Conservation (phyloP, 345 rosid genomes). For the Eucalyptus fibrosa region DNA sequence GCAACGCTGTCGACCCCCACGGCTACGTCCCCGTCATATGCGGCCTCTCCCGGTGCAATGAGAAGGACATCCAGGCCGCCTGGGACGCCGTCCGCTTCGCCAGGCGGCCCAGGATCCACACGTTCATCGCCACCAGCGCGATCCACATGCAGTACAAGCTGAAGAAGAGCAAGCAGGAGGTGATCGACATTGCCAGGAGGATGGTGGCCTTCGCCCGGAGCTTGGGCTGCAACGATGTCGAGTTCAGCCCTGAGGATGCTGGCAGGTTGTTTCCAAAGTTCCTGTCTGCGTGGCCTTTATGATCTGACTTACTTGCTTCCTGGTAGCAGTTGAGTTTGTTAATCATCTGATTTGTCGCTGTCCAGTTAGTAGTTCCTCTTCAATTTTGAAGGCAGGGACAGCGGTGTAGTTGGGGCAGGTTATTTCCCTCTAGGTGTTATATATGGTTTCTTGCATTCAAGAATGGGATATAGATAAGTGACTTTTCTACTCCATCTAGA, state of each 20-base stretch:
- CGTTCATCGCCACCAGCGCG: conserved; percentile 78
- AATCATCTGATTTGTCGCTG: background rate
- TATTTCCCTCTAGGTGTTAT: background rate
- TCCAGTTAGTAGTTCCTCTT: background rate
- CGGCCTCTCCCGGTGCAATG: conserved; percentile 81
- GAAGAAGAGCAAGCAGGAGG: conserved; percentile 61
- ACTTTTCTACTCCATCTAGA: background rate
- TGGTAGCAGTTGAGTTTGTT: background rate
- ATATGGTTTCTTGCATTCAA: background rate
- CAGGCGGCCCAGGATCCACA: conserved; percentile 70
- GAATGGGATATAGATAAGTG: background rate
- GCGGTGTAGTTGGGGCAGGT: background rate
- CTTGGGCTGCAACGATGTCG: conserved; percentile 85
- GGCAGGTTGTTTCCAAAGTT: conserved; percentile 35
- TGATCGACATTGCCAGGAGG: conserved; percentile 58
- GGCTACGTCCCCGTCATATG: conserved; percentile 91
- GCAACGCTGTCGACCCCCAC: conserved; percentile 43
- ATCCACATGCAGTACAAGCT: conserved; percentile 80
- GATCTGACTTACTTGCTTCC: background rate
- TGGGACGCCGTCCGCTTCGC: conserved; percentile 94
- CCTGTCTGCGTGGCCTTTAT: background rate
- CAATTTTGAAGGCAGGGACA: background rate
- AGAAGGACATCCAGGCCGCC: conserved; percentile 58
- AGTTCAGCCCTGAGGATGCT: conserved; percentile 96
- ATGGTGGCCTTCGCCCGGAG: conserved; percentile 72